phyloP scores from a whole-genome alignment of 164 flowering plant species.

The Hamamelis virginiana region DNA sequence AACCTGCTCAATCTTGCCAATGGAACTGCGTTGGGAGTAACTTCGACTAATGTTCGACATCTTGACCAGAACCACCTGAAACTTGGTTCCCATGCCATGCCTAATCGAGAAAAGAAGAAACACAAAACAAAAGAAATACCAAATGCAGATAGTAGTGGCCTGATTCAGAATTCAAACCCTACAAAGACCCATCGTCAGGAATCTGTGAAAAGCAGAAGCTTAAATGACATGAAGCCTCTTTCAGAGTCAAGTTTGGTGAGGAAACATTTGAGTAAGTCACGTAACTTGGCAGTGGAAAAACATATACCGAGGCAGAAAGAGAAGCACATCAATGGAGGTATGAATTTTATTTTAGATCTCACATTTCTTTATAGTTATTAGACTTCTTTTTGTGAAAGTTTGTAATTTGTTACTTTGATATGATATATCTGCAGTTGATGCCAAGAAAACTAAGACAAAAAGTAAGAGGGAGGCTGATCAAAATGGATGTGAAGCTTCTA shows the following conservation, averaged over 20 bases:
- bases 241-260: slow-evolving; percentile 20
- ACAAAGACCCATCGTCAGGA: slow-evolving; percentile 17
- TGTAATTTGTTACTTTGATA: background rate
- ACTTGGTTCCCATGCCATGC: slow-evolving; percentile 10
- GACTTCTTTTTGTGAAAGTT: background rate
- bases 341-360: background rate
- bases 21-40: slow-evolving; percentile 12
- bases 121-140: slow-evolving; percentile 20
- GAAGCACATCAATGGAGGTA: slow-evolving; percentile 25
- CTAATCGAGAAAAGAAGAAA: slow-evolving; percentile 29
- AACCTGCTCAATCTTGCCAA: slow-evolving; percentile 16
- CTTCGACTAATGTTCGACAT: slow-evolving; percentile 14
- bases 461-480: slow-evolving; percentile 30
- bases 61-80: slow-evolving; percentile 14
- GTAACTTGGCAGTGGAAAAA: slow-evolving; percentile 9
- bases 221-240: slow-evolving; percentile 23
- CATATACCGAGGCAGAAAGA: slow-evolving; percentile 14
- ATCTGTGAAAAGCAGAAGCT: slow-evolving; percentile 25
- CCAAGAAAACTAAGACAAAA: slow-evolving; percentile 22
- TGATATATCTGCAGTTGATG: slow-evolving; percentile 26
- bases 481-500: slow-evolving; percentile 16
- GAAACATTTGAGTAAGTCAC: slow-evolving; percentile 5
- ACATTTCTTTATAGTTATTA: background rate
- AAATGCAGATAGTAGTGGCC: slow-evolving; percentile 13
- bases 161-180: slow-evolving; percentile 11